Evolutionary conservation across 2,329 filamentous ascomycete genomes (phyloP).

Genomic region (Trichoderma semiorbis): DNA sequence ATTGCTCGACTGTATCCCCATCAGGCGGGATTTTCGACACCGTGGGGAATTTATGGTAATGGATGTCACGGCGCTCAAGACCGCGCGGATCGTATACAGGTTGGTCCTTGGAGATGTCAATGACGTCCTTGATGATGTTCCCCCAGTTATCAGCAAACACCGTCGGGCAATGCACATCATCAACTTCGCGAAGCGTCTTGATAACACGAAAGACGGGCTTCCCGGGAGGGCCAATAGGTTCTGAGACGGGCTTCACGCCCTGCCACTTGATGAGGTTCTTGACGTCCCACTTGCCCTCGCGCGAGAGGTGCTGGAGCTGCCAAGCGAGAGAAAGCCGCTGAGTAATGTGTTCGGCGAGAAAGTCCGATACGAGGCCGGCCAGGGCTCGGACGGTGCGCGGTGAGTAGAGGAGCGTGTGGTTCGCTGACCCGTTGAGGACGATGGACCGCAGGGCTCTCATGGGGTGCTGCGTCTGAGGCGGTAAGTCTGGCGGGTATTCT

Average conservation of each 20-base stretch:
- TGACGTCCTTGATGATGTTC: conserved; percentile 65
- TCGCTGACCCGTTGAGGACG: conserved; percentile 71
- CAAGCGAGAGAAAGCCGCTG: conserved; percentile 77
- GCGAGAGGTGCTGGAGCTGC: conserved; percentile 86
- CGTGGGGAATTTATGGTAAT: conserved; percentile 84
- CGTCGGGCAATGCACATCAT: conserved; percentile 74
- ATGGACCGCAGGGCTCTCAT: conserved; percentile 60
- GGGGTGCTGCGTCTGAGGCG: conserved; percentile 48
- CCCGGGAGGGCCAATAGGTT: conserved; percentile 58
- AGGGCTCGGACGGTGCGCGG: conserved; percentile 71
- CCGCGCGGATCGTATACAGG: conserved; percentile 82
- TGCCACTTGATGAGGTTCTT: conserved; percentile 95
- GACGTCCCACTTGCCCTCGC: conserved; percentile 94
- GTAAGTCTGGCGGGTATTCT: conserved; percentile 41
- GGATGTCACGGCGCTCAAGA: conserved; percentile 62
- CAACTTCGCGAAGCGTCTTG: conserved; percentile 89
- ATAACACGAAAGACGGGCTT: conserved; percentile 74
- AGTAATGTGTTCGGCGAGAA: conserved; percentile 72
- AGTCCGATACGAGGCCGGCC: conserved; percentile 78
- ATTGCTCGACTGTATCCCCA: conserved; percentile 49
- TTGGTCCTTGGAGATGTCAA: conserved; percentile 88
- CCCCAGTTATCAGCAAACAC: conserved; percentile 68
- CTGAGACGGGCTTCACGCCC: conserved; percentile 71
- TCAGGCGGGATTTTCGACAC: conserved; percentile 85
- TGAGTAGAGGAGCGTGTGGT: conserved; percentile 80